Evolutionary conservation across 2,329 filamentous ascomycete species (phyloP).

Genomic region (Dactylellina sp.): DNA sequence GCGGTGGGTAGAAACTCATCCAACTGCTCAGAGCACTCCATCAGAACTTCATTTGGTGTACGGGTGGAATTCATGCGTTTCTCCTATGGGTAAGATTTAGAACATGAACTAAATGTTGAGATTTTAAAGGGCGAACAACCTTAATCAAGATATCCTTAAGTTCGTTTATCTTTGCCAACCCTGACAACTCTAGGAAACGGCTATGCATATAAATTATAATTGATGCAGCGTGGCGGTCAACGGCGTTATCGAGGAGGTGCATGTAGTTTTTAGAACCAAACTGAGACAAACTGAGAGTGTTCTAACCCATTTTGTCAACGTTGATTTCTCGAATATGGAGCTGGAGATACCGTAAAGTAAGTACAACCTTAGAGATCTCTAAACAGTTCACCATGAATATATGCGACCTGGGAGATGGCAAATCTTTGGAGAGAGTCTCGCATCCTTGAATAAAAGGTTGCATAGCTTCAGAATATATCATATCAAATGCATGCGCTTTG

Average conservation of each 20-base stretch:
- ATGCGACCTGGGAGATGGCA: slow-evolving; percentile 72
- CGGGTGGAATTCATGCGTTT: slow-evolving; percentile 67
- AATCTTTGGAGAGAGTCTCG: slow-evolving; percentile 73
- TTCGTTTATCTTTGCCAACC: slow-evolving; percentile 74
- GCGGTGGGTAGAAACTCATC: slow-evolving; percentile 94
- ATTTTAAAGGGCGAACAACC: slow-evolving; percentile 11
- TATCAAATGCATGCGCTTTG: slow-evolving; percentile 77
- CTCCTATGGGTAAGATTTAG: slow-evolving; percentile 19
- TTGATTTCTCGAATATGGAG: neutral
- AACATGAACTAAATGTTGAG: neutral
- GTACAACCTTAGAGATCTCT: slow-evolving; percentile 71
- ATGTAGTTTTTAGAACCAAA: slow-evolving; percentile 65
- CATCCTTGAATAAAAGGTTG: slow-evolving; percentile 87
- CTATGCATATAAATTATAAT: slow-evolving; percentile 76
- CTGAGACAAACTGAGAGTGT: slow-evolving; percentile 51
- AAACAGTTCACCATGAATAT: slow-evolving; percentile 82
- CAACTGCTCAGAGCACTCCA: slow-evolving; percentile 77
- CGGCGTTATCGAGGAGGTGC: slow-evolving; percentile 69
- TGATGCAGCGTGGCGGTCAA: slow-evolving; percentile 70
- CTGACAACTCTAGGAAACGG: slow-evolving; percentile 81
- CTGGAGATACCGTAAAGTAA: slow-evolving; percentile 69
- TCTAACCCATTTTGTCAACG: slow-evolving; percentile 9
- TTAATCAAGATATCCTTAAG: slow-evolving; percentile 65
- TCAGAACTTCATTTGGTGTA: slow-evolving; percentile 70
- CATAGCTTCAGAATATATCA: slow-evolving; percentile 80